Evolutionary conservation across 352 stramenopile species (phyloP).

Genomic region (Aphanomyces stellatus): DNA sequence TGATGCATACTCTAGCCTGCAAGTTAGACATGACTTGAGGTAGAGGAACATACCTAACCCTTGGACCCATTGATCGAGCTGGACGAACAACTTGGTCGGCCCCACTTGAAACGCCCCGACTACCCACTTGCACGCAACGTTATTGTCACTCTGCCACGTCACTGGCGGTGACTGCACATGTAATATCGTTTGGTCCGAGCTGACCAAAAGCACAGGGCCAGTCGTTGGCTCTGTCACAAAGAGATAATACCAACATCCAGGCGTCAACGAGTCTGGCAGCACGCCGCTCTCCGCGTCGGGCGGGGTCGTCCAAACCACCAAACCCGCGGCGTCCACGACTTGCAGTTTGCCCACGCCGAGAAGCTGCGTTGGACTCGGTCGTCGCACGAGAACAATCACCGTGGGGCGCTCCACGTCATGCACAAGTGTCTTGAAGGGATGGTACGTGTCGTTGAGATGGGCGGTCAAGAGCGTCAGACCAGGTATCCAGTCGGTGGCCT

Average conservation of each 20-base stretch:
- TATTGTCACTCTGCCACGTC: neutral
- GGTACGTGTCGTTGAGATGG: conserved; percentile 3
- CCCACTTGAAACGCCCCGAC: neutral
- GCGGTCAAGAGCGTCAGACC: neutral
- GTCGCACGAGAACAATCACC: neutral
- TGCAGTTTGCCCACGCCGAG: neutral
- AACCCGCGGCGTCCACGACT: neutral
- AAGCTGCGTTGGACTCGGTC: neutral
- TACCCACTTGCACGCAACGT: neutral
- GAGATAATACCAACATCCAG: too few species aligned
- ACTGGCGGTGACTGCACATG: neutral
- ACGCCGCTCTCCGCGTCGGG: too few species aligned
- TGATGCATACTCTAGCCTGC: too few species aligned
- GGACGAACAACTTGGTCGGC: neutral
- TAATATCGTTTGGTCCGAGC: neutral
- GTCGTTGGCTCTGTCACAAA: too few species aligned
- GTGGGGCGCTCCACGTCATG: neutral
- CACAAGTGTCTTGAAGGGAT: neutral
- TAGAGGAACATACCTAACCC: too few species aligned
- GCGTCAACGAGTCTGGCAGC: too few species aligned
- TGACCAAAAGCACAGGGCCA: neutral
- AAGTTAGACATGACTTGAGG: too few species aligned
- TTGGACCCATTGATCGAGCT: neutral
- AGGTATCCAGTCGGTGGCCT: conserved; percentile 1
- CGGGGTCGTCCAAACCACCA: neutral